These are phyloP conservation scores for Purpureocillium lavendulum DNA, from an alignment of 2,329 filamentous ascomycete genomes.

Conservation along the genomic window DNA sequence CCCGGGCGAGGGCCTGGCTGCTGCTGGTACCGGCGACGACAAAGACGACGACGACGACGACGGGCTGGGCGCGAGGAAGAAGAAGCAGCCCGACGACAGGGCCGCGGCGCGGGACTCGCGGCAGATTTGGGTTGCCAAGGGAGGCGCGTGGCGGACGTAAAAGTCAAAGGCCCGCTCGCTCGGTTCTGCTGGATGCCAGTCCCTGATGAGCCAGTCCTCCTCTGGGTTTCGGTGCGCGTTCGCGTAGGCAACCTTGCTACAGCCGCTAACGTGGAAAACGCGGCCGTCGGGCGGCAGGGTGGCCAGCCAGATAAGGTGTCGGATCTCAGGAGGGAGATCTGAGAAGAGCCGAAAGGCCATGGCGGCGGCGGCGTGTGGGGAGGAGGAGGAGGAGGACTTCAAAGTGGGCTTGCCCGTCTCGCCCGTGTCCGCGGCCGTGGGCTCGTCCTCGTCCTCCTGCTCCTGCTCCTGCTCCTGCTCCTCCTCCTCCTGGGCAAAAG, in stretches of 20 bases:
- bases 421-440: too few relatives aligned
- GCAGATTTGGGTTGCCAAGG: slow-evolving; percentile 13
- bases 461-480: too few relatives aligned
- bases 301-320: slow-evolving; percentile 19
- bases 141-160: slow-evolving; percentile 12
- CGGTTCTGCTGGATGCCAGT: too few relatives aligned
- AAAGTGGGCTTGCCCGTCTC: too few relatives aligned
- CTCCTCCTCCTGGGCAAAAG: too few relatives aligned
- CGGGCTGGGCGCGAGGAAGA: slow-evolving; percentile 6
- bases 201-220: too few relatives aligned
- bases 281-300: slow-evolving; percentile 14
- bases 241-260: too few relatives aligned
- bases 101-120: slow-evolving; percentile 17
- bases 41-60: too few relatives aligned
- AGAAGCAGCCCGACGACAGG: slow-evolving; percentile 16
- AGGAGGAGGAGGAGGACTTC: too few relatives aligned
- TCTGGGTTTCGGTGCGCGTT: too few relatives aligned
- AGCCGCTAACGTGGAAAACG: slow-evolving; percentile 19
- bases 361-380: background rate
- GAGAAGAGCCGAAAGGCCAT: background rate
- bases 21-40: too few relatives aligned
- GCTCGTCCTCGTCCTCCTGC: too few relatives aligned
- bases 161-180: slow-evolving; percentile 10
- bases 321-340: slow-evolving; percentile 16
- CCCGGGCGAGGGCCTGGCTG: slow-evolving; percentile 5